These are phyloP conservation scores for Hemileccinum impolitum DNA, from an alignment of 768 basidiomycete genomes.

Conservation along the genomic window DNA sequence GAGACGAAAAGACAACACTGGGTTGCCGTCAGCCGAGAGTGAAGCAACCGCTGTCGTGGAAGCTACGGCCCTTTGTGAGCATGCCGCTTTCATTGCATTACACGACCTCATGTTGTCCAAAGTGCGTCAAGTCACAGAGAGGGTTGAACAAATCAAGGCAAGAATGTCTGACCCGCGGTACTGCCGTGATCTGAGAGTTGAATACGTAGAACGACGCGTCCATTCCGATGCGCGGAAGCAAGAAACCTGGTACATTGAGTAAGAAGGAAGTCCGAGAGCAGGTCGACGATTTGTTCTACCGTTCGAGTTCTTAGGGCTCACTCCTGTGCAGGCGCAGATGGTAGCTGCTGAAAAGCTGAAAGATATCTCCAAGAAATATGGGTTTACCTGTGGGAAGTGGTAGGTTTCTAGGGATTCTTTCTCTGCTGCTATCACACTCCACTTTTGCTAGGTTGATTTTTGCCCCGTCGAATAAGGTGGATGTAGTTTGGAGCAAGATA, in stretches of 20 bases:
- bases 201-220: slow-evolving; percentile 53
- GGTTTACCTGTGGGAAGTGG: slow-evolving; percentile 68
- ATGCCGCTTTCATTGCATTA: not conserved
- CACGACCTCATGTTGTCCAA: not conserved
- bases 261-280: slow-evolving; percentile 75
- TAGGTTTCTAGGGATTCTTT: slow-evolving; percentile 18
- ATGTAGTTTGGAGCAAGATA: slow-evolving; percentile 57
- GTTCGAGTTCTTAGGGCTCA: not conserved
- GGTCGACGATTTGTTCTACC: slow-evolving; percentile 31
- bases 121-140: slow-evolving; percentile 59
- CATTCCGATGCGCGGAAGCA: slow-evolving; percentile 65
- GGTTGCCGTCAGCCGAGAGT: slow-evolving; percentile 6
- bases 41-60: slow-evolving; percentile 40
- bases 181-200: not conserved
- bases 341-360: slow-evolving; percentile 57
- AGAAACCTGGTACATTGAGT: slow-evolving; percentile 68
- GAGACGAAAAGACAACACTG: slow-evolving; percentile 10
- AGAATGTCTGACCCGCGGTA: not conserved
- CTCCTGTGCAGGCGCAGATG: slow-evolving; percentile 47
- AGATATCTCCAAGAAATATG: slow-evolving; percentile 53
- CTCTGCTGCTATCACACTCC: not conserved
- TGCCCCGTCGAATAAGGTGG: slow-evolving; percentile 57
- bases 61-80: slow-evolving; percentile 42
- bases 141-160: slow-evolving; percentile 61
- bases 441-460: slow-evolving; percentile 58